Percentiles rank a stretch among this genome's conserved stretches.
phyloP scores from a whole-genome alignment of 352 stramenopile genomes.

The Phytophthora hybrid region DNA sequence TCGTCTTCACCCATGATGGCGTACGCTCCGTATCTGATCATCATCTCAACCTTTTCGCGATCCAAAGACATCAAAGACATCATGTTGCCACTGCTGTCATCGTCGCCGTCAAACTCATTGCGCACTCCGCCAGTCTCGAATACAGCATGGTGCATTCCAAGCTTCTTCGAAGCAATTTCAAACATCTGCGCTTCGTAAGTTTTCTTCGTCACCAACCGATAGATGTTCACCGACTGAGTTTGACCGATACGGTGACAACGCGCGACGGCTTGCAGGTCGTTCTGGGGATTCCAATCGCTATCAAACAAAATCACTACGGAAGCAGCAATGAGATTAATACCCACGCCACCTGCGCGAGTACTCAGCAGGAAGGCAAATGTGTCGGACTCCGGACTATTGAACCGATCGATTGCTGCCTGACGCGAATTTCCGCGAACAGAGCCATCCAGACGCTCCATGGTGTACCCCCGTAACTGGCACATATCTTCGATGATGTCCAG shows the following conservation, averaged over 20 bases:
- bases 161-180: slow-evolving; percentile 98
- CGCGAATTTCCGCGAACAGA: slow-evolving; percentile 96
- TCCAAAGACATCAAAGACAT: slow-evolving; percentile 94
- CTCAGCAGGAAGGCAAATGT: slow-evolving; percentile 97
- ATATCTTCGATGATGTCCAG: slow-evolving; percentile 96
- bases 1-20: slow-evolving; percentile 97
- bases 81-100: slow-evolving; percentile 93
- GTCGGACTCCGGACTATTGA: slow-evolving; percentile 94
- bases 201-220: slow-evolving; percentile 99
- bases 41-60: slow-evolving; percentile 98
- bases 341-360: slow-evolving; percentile 97
- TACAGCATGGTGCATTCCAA: slow-evolving; percentile 98
- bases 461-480: slow-evolving; percentile 82
- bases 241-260: slow-evolving; percentile 99
- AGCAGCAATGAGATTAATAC: slow-evolving; percentile 96
- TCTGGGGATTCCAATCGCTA: slow-evolving; percentile 99
- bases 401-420: slow-evolving; percentile 98
- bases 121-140: slow-evolving; percentile 94
- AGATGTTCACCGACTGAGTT: slow-evolving; percentile 99
- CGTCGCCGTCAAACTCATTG: slow-evolving; percentile 95
- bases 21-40: slow-evolving; percentile 98
- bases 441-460: slow-evolving; percentile 97
- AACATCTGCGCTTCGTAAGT: slow-evolving; percentile 99
- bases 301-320: slow-evolving; percentile 93
- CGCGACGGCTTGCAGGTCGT: slow-evolving; percentile 98